phyloP scores from a whole-genome alignment of 257 asterid genomes.

The Petunia axillaris region DNA sequence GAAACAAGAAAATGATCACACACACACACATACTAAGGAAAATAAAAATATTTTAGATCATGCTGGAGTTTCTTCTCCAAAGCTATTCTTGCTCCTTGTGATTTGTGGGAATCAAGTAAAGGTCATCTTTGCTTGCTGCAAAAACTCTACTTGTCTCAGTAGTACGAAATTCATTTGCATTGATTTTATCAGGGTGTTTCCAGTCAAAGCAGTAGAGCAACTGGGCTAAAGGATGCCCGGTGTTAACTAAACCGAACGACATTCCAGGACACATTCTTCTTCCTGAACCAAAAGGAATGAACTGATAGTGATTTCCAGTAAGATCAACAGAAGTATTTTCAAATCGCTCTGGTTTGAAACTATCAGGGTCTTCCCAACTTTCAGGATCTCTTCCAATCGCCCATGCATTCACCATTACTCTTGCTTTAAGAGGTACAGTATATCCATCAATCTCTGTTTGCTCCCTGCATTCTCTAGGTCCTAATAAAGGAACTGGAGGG shows the following conservation, averaged over 20 bases:
- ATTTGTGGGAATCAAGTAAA: slow-evolving; percentile 24
- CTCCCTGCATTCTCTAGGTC: slow-evolving; percentile 32
- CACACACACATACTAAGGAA: not conserved
- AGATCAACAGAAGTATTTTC: slow-evolving; percentile 26
- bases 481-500: slow-evolving; percentile 27
- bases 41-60: not conserved
- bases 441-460: slow-evolving; percentile 21
- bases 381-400: slow-evolving; percentile 34
- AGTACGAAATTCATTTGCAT: not conserved
- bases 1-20: not conserved
- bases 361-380: slow-evolving; percentile 31
- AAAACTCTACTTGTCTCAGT: slow-evolving; percentile 13
- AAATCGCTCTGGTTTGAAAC: slow-evolving; percentile 34
- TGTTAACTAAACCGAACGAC: slow-evolving; percentile 22
- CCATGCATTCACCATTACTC: slow-evolving; percentile 34
- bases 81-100: slow-evolving; percentile 9
- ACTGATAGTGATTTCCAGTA: slow-evolving; percentile 26
- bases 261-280: slow-evolving; percentile 34
- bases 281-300: slow-evolving; percentile 35
- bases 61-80: not conserved
- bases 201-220: slow-evolving; percentile 30
- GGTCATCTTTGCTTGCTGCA: slow-evolving; percentile 28
- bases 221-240: slow-evolving; percentile 29
- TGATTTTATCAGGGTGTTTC: slow-evolving; percentile 19
- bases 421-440: slow-evolving; percentile 25